Evolutionary conservation across 2,329 filamentous ascomycete species (phyloP).

Genomic region (Magnaporthiopsis rhizophila): DNA sequence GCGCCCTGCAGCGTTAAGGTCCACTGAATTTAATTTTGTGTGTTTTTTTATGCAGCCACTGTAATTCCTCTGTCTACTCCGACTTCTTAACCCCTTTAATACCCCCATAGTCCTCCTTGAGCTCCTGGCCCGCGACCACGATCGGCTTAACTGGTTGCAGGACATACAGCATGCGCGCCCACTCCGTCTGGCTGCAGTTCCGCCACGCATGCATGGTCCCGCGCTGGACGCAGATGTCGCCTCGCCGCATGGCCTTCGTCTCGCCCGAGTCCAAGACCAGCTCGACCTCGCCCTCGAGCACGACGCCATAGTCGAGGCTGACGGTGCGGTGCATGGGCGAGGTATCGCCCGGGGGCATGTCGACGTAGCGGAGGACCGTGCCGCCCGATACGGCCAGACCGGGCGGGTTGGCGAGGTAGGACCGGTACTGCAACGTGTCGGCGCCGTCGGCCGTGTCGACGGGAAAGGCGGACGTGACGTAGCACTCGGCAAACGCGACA

Average conservation of each 20-base stretch:
- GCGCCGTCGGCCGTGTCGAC: slow-evolving; percentile 7
- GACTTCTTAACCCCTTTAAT: slow-evolving; percentile 15
- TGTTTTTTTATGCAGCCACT: too few relatives aligned
- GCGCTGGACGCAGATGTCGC: slow-evolving; percentile 38
- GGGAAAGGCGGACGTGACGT: slow-evolving; percentile 11
- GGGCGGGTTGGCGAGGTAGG: slow-evolving; percentile 8
- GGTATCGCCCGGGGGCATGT: slow-evolving; percentile 12
- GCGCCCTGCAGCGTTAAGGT: too few relatives aligned
- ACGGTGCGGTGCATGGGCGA: slow-evolving; percentile 15
- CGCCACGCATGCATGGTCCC: slow-evolving; percentile 36
- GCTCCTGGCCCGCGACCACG: slow-evolving; percentile 10
- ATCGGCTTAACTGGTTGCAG: slow-evolving; percentile 20
- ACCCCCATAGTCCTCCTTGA: slow-evolving; percentile 26
- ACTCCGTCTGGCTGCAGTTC: slow-evolving; percentile 32
- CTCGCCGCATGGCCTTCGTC: slow-evolving; percentile 28
- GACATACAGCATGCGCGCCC: slow-evolving; percentile 36
- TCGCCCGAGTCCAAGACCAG: slow-evolving; percentile 36
- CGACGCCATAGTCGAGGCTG: slow-evolving; percentile 25
- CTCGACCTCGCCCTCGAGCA: slow-evolving; percentile 37
- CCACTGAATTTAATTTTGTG: too few relatives aligned
- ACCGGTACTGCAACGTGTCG: slow-evolving; percentile 11
- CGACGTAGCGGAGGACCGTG: slow-evolving; percentile 14
- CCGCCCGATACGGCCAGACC: slow-evolving; percentile 13
- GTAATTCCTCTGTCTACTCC: too few relatives aligned
- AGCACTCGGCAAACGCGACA: slow-evolving; percentile 11